A percentile compares a stretch with the other conserved stretches of the same genome.
These are phyloP conservation scores for Phytophthora syringae DNA, from an alignment of 352 stramenopile species.

Conservation along the genomic window DNA sequence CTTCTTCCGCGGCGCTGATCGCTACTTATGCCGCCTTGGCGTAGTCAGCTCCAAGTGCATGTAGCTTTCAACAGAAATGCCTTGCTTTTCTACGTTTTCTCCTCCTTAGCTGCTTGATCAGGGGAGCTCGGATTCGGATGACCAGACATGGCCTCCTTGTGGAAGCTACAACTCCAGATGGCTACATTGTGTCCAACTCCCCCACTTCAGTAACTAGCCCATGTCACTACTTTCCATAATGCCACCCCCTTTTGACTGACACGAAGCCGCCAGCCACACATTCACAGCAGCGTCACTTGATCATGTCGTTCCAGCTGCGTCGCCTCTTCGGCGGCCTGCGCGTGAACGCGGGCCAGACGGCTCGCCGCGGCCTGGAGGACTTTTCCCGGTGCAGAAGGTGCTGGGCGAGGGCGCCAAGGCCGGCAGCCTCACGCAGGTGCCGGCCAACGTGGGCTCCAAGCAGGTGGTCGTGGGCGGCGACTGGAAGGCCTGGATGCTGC, in stretches of 20 bases:
- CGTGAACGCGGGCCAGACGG: slow-evolving; percentile 45
- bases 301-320: slow-evolving; percentile 69
- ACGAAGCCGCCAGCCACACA: slow-evolving; percentile 5
- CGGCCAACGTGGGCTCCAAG: slow-evolving; percentile 62
- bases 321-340: slow-evolving; percentile 71
- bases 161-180: no score
- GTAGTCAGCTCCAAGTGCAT: no score
- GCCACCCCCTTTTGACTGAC: neutral
- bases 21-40: no score
- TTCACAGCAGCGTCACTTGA: neutral
- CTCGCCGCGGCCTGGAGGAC: slow-evolving; percentile 68
- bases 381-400: slow-evolving; percentile 73
- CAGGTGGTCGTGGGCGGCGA: slow-evolving; percentile 85
- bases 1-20: no score
- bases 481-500: slow-evolving; percentile 96
- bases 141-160: no score
- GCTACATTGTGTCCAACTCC: no score
- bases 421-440: slow-evolving; percentile 62
- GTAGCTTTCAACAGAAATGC: no score
- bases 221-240: neutral
- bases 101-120: no score
- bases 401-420: slow-evolving; percentile 59
- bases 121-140: no score
- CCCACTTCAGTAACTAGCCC: no score
- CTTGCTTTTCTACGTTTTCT: no score